Percentiles rank a stretch among this genome's conserved stretches.
phyloP scores from a whole-genome alignment of 768 basidiomycete species.

The Polyporus arcularius region DNA sequence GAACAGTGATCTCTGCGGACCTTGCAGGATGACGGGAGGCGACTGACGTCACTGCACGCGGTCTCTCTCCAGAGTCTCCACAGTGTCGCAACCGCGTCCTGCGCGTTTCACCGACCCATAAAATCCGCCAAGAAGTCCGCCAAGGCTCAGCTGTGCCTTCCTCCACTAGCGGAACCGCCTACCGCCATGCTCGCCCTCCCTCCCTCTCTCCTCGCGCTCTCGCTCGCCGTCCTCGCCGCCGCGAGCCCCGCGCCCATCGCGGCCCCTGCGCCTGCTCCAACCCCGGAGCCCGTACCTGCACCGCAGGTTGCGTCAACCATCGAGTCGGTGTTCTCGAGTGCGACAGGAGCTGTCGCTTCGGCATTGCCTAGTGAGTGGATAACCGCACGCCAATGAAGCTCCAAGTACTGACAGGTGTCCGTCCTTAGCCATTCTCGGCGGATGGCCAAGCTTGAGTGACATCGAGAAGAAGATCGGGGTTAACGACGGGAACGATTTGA shows the following conservation, averaged over 20 bases:
- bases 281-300: conserved; percentile 4
- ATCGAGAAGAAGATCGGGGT: conserved; percentile 25
- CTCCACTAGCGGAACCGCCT: not conserved
- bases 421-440: conserved; percentile 16
- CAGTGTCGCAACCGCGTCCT: no score
- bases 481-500: conserved; percentile 18
- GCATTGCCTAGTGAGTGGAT: conserved; percentile 10
- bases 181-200: not conserved
- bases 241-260: conserved; percentile 7
- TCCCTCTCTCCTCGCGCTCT: not conserved
- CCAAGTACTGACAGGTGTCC: not conserved
- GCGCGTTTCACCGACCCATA: not conserved
- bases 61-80: not conserved
- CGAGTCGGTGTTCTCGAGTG: conserved; percentile 14
- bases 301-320: conserved; percentile 6
- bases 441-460: conserved; percentile 24
- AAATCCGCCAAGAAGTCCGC: not conserved
- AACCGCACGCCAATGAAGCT: no score
- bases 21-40: not conserved
- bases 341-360: conserved; percentile 14
- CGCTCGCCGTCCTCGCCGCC: not conserved
- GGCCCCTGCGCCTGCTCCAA: conserved; percentile 5
- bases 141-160: not conserved
- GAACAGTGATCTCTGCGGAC: not conserved
- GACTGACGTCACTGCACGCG: not conserved